Percentiles rank a stretch among this genome's conserved stretches.
Evolutionary conservation across 345 rosid species (phyloP).

Genomic region (Gossypium turneri): DNA sequence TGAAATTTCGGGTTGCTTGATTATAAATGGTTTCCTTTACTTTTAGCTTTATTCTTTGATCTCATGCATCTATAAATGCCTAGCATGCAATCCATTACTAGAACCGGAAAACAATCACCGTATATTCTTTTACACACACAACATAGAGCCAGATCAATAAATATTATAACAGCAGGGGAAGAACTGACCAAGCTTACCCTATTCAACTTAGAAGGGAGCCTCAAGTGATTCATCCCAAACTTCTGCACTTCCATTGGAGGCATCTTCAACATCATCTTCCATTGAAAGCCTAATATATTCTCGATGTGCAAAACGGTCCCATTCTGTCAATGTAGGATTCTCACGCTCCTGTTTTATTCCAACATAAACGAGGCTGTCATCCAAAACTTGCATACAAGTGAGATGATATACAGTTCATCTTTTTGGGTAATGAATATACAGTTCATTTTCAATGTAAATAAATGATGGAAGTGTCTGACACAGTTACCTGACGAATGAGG

Average conservation of each 20-base stretch:
- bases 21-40: slow-evolving; percentile 4
- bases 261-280: slow-evolving; percentile 99
- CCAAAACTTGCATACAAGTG: not conserved
- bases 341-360: slow-evolving; percentile 73
- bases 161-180: not conserved
- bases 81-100: not conserved
- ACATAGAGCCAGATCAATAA: not conserved
- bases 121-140: not conserved
- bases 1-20: not conserved
- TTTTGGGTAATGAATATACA: no score
- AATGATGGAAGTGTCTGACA: not conserved
- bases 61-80: not conserved
- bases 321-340: slow-evolving; percentile 92
- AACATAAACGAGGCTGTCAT: slow-evolving; percentile 14
- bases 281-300: slow-evolving; percentile 95
- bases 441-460: not conserved
- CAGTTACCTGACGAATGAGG: slow-evolving; percentile 88
- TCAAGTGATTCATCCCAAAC: slow-evolving; percentile 98
- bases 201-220: slow-evolving; percentile 69
- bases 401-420: slow-evolving; percentile 1
- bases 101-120: not conserved
- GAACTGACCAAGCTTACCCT: slow-evolving; percentile 25
- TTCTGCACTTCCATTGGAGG: slow-evolving; percentile 95
- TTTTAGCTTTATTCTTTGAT: slow-evolving; percentile 4
- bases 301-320: slow-evolving; percentile 98